Conservation (phyloP, 495 filamentous ascomycete genomes). For the Podospora comata region DNA sequence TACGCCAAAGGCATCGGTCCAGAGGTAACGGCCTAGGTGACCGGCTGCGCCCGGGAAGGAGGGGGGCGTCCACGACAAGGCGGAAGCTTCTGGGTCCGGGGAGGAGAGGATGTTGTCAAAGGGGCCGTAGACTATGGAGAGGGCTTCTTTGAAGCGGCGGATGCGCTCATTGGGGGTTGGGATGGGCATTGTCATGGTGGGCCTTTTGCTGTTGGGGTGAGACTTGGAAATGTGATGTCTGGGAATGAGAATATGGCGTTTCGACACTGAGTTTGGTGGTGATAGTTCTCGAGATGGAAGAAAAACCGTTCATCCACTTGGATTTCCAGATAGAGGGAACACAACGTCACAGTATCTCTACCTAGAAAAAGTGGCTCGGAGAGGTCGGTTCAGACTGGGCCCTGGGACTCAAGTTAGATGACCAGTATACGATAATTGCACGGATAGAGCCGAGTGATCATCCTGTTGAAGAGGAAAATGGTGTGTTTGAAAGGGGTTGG, state of each 20-base stretch:
- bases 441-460: background rate
- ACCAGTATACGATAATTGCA: no score
- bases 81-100: slow-evolving; percentile 14
- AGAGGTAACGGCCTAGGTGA: slow-evolving; percentile 63
- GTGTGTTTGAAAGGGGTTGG: background rate
- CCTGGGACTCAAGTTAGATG: no score
- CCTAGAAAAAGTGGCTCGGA: background rate
- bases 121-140: slow-evolving; percentile 44
- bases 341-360: background rate
- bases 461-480: background rate
- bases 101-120: slow-evolving; percentile 28
- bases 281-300: background rate
- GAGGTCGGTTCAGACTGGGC: no score
- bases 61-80: slow-evolving; percentile 31
- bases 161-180: slow-evolving; percentile 12
- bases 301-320: background rate
- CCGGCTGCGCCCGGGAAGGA: slow-evolving; percentile 51
- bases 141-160: slow-evolving; percentile 38
- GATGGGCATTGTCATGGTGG: slow-evolving; percentile 19
- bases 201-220: slow-evolving; percentile 1
- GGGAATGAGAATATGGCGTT: background rate
- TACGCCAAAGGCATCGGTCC: slow-evolving; percentile 69
- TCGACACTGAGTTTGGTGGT: background rate
- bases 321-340: background rate
- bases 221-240: background rate